These are phyloP conservation scores for Hordeum pubiflorum DNA, from an alignment of 202 grass and related monocot genomes.

Conservation along the genomic window DNA sequence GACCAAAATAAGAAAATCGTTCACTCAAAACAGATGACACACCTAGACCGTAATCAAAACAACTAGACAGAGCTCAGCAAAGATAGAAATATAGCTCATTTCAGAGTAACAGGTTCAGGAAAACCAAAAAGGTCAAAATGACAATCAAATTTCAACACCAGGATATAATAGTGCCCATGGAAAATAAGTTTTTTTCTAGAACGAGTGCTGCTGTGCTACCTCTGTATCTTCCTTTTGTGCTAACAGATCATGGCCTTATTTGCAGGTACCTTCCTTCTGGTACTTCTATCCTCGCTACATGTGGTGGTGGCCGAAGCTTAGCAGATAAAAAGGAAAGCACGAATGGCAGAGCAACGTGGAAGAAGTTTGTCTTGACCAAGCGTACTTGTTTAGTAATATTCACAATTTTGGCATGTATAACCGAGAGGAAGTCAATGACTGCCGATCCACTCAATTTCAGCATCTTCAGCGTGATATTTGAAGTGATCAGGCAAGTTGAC, in stretches of 20 bases:
- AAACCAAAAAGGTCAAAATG: neutral
- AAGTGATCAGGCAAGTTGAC: slow-evolving; percentile 36
- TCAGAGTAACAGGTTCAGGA: neutral
- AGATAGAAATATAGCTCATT: neutral
- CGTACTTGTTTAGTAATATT: slow-evolving; percentile 24
- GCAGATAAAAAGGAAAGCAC: neutral
- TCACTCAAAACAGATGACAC: neutral
- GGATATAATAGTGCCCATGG: neutral
- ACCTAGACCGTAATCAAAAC: neutral
- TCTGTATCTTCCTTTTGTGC: neutral
- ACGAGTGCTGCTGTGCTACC: neutral
- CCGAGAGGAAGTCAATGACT: slow-evolving; percentile 34
- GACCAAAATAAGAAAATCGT: neutral
- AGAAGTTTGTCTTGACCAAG: slow-evolving; percentile 20
- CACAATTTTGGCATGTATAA: slow-evolving; percentile 39
- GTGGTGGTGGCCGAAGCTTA: neutral
- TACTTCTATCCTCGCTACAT: slow-evolving; percentile 2
- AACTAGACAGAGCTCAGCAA: neutral
- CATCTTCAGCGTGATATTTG: slow-evolving; percentile 34
- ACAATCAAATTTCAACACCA: neutral
- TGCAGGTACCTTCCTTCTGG: slow-evolving; percentile 31
- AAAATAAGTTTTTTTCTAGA: neutral
- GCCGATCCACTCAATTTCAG: slow-evolving; percentile 43
- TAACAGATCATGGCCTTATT: neutral
- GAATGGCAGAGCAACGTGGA: neutral